A percentile compares a stretch with the other conserved stretches of the same genome.
Evolutionary conservation across 23 red algal species (phyloP).

Genomic region (Gracilariopsis chorda): DNA sequence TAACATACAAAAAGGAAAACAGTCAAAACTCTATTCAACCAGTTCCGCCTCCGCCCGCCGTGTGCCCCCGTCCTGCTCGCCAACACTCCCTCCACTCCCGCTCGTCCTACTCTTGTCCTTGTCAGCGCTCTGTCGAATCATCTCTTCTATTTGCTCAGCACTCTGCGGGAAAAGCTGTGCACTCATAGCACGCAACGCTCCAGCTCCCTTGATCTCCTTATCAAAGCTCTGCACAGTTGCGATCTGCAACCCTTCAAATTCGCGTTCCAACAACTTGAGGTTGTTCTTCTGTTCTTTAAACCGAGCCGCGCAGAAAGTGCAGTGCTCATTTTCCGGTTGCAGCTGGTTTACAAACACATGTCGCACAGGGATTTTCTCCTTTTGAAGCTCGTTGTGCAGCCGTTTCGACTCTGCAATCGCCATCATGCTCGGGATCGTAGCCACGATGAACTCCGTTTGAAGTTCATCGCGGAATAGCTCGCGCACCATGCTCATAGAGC

Average conservation of each 20-base stretch:
- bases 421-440: conserved; percentile 99
- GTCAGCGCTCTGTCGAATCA: no score
- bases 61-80: no score
- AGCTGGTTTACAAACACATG: conserved; percentile 97
- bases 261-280: conserved; percentile 59
- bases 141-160: background rate
- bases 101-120: no score
- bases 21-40: background rate
- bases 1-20: no score
- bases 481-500: conserved; percentile 86
- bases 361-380: conserved; percentile 83
- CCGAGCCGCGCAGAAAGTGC: conserved; percentile 84
- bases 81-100: no score
- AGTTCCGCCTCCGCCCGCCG: background rate
- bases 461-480: conserved; percentile 85
- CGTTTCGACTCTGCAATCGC: conserved; percentile 85
- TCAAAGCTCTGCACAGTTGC: conserved; percentile 88
- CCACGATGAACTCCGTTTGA: conserved; percentile 97
- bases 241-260: conserved; percentile 73
- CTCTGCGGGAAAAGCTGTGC: conserved; percentile 71
- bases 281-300: conserved; percentile 83
- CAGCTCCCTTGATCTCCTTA: conserved; percentile 78
- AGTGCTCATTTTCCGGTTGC: conserved; percentile 86
- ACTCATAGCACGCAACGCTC: conserved; percentile 79
- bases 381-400: conserved; percentile 75